Evolutionary conservation across 2,329 filamentous ascomycete genomes (phyloP).

Genomic region (Penicillium digitatum): DNA sequence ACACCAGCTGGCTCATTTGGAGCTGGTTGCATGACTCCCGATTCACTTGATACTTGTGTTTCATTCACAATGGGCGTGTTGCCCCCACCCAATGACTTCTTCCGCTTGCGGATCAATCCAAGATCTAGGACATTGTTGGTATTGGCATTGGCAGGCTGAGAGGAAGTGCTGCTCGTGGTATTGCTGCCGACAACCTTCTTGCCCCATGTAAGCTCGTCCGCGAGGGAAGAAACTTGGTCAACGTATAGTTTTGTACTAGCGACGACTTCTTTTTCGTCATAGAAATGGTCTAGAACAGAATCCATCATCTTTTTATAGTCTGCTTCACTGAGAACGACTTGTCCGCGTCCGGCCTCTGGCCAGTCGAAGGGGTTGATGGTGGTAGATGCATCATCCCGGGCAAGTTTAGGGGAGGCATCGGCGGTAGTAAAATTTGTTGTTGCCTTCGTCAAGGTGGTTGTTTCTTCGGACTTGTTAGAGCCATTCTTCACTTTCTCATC

Average conservation of each 20-base stretch:
- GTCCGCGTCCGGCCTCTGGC: constrained; percentile 33
- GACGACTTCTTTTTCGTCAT: constrained; percentile 36
- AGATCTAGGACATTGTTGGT: constrained; percentile 28
- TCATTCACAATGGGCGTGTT: constrained; percentile 10
- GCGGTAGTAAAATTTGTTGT: neutral
- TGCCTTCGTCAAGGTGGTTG: neutral
- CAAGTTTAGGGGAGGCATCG: neutral
- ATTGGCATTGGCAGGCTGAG: constrained; percentile 9
- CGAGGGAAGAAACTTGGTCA: constrained; percentile 39
- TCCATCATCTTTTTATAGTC: constrained; percentile 42
- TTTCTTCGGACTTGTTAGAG: neutral
- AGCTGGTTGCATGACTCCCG: neutral
- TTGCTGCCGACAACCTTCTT: constrained; percentile 33
- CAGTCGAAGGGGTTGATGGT: constrained; percentile 32
- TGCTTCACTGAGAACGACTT: constrained; percentile 37
- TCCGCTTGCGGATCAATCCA: constrained; percentile 39
- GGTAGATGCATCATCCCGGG: neutral
- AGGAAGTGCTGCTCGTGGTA: neutral
- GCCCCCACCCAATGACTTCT: constrained; percentile 27
- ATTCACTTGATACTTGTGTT: neutral
- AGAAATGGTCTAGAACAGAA: constrained; percentile 43
- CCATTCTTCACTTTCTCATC: neutral
- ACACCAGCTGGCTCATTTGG: constrained; percentile 22
- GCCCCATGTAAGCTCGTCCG: constrained; percentile 38
- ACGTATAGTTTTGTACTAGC: constrained; percentile 43